A percentile compares a stretch with the other conserved stretches of the same genome.
These are phyloP conservation scores for Austroboletus rostrupii DNA, from an alignment of 1,284 basidiomycete genomes.

Conservation along the genomic window DNA sequence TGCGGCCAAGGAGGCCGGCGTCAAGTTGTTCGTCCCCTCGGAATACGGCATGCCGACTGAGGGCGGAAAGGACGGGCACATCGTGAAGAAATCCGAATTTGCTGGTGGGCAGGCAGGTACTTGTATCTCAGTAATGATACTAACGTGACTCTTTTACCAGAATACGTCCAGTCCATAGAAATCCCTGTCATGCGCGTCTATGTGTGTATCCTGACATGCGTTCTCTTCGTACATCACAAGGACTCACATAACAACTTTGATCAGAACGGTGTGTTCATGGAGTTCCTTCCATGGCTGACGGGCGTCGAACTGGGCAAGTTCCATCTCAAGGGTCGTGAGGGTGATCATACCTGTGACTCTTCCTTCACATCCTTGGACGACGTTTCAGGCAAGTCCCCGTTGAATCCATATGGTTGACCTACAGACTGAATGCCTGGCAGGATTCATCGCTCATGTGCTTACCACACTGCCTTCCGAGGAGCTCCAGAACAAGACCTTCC, in stretches of 20 bases:
- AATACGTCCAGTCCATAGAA: conserved; percentile 30
- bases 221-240: background rate
- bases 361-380: conserved; percentile 34
- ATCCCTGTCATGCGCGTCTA: conserved; percentile 34
- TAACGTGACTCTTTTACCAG: conserved; percentile 7
- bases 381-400: conserved; percentile 24
- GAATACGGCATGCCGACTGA: conserved; percentile 35
- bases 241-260: background rate
- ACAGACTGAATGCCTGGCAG: conserved; percentile 3
- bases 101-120: conserved; percentile 16
- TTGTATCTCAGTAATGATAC: background rate
- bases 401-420: background rate
- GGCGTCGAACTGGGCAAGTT: conserved; percentile 29
- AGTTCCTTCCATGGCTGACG: conserved; percentile 22
- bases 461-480: conserved; percentile 27
- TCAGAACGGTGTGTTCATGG: conserved; percentile 28
- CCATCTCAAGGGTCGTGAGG: conserved; percentile 28
- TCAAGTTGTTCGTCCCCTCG: conserved; percentile 38
- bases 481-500: conserved; percentile 31
- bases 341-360: conserved; percentile 23
- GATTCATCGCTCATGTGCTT: conserved; percentile 36
- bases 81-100: conserved; percentile 23
- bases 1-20: conserved; percentile 36
- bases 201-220: conserved; percentile 21
- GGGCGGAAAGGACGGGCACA: conserved; percentile 22